These are phyloP conservation scores for Plasmodium fragile DNA, from an alignment of 169 alveolate genomes.

Conservation along the genomic window DNA sequence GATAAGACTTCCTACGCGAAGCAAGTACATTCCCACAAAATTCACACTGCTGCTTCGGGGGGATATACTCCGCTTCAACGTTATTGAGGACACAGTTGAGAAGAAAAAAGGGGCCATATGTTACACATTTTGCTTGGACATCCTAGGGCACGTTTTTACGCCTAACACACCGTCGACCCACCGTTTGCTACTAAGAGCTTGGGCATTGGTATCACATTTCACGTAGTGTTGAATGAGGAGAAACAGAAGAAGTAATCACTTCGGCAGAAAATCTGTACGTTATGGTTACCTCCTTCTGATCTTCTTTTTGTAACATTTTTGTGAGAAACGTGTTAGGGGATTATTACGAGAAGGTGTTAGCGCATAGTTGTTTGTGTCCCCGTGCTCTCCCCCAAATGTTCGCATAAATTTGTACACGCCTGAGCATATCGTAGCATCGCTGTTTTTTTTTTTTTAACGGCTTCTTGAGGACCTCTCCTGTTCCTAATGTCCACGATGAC, in stretches of 20 bases:
- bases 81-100: background rate
- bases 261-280: background rate
- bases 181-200: background rate
- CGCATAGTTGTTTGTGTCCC: background rate
- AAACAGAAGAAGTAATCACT: background rate
- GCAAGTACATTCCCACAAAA: background rate
- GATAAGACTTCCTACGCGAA: background rate
- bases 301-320: background rate
- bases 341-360: background rate
- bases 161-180: background rate
- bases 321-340: background rate
- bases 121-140: background rate
- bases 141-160: background rate
- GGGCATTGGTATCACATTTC: background rate
- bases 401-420: background rate
- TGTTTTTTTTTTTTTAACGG: background rate
- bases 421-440: background rate
- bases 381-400: background rate
- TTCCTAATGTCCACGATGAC: background rate
- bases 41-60: background rate
- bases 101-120: background rate
- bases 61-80: background rate
- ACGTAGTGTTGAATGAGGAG: background rate
- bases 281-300: background rate
- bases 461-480: background rate